Conservation (phyloP, 306 rosid species). For the Vigna radiata region DNA sequence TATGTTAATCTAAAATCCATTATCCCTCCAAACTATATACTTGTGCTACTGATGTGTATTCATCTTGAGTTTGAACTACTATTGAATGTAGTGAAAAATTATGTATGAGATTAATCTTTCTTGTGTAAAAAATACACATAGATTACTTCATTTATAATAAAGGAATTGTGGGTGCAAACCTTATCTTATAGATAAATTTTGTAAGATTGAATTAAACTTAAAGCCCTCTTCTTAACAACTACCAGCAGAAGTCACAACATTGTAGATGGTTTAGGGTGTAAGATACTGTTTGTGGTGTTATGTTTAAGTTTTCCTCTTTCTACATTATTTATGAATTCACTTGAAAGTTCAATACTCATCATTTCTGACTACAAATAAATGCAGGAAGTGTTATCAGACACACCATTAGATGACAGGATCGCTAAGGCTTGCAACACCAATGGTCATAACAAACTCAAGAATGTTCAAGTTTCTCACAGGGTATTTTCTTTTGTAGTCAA, state of each 20-base stretch:
- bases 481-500: conserved; percentile 54
- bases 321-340: conserved; percentile 39
- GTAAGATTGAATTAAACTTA: no score
- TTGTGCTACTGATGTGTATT: conserved; percentile 30
- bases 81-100: no score
- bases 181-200: rapidly evolving
- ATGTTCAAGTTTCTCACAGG: conserved; percentile 82
- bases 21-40: conserved; percentile 22
- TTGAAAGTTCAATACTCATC: conserved; percentile 39
- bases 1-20: conserved; percentile 29
- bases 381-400: conserved; percentile 89
- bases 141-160: no score
- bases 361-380: conserved; percentile 40
- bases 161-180: no score
- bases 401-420: conserved; percentile 71
- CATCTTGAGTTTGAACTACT: conserved; percentile 28
- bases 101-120: no score
- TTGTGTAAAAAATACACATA: no score
- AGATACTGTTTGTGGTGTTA: neutral
- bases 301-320: neutral
- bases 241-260: conserved; percentile 7
- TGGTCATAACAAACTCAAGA: conserved; percentile 60
- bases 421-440: conserved; percentile 50
- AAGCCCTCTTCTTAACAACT: no score
- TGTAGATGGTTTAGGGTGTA: conserved; percentile 28